phyloP scores from a whole-genome alignment of 192 early-diverging fungal species.

The Coemansia sp. region DNA sequence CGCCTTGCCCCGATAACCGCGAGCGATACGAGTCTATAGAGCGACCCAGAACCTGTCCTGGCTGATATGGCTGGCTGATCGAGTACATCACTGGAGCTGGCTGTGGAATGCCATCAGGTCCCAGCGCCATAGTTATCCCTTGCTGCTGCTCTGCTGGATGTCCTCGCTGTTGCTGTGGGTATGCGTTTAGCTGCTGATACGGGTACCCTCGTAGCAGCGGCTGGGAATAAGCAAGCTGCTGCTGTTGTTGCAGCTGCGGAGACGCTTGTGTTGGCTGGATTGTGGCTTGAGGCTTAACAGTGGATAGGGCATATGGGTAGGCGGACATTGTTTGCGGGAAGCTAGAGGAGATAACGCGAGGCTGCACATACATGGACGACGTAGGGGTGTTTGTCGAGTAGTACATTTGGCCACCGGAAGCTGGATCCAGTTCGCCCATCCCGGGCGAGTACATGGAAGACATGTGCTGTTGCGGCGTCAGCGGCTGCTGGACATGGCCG shows the following conservation, averaged over 20 bases:
- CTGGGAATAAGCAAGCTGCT: slow-evolving; percentile 30
- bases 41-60: slow-evolving; percentile 48
- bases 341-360: slow-evolving; percentile 13
- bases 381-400: slow-evolving; percentile 34
- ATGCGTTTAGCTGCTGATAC: slow-evolving; percentile 30
- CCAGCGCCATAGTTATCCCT: slow-evolving; percentile 18
- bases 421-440: slow-evolving; percentile 23
- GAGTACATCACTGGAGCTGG: slow-evolving; percentile 34
- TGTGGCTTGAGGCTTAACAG: slow-evolving; percentile 22
- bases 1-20: slow-evolving; percentile 12
- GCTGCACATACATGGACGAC: slow-evolving; percentile 20
- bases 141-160: slow-evolving; percentile 24
- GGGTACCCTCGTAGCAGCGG: slow-evolving; percentile 38
- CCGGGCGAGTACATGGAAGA: slow-evolving; percentile 35
- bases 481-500: slow-evolving; percentile 11
- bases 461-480: slow-evolving; percentile 22
- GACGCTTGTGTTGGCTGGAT: slow-evolving; percentile 12
- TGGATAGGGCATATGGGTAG: slow-evolving; percentile 34
- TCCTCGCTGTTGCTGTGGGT: slow-evolving; percentile 28
- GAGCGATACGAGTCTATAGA: slow-evolving; percentile 41
- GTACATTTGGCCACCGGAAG: slow-evolving; percentile 19
- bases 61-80: slow-evolving; percentile 52
- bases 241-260: slow-evolving; percentile 15
- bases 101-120: slow-evolving; percentile 21
- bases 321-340: slow-evolving; percentile 16